A percentile compares a stretch with the other conserved stretches of the same genome.
These are phyloP conservation scores for Trypanosoma scelopori DNA, from an alignment of 208 protist genomes.

Conservation along the genomic window DNA sequence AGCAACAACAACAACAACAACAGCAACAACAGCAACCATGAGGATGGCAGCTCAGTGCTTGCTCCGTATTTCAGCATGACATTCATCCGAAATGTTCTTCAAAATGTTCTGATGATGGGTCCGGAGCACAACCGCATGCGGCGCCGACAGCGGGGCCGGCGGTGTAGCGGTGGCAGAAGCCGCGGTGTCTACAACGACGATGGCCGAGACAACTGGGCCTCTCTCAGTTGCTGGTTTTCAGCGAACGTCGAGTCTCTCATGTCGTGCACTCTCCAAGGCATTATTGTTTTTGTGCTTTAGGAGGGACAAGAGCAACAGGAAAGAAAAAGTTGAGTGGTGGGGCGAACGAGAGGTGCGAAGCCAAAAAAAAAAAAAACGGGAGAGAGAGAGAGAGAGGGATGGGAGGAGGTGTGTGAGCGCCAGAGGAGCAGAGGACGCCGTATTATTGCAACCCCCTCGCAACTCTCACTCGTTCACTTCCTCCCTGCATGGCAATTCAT, in stretches of 20 bases:
- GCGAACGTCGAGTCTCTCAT: constrained; percentile 13
- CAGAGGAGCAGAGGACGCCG: no score
- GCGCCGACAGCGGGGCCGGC: not conserved
- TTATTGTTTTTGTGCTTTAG: constrained; percentile 26
- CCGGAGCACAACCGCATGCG: not conserved
- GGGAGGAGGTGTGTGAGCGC: no score
- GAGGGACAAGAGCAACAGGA: not conserved
- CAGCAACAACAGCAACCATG: not conserved
- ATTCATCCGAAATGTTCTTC: constrained; percentile 11
- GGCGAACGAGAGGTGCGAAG: no score
- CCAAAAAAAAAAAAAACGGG: no score
- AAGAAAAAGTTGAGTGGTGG: not conserved
- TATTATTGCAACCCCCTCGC: no score
- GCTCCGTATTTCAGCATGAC: not conserved
- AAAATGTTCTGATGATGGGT: not conserved
- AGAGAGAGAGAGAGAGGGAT: no score
- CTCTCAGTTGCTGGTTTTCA: constrained; percentile 8
- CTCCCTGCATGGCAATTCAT: no score
- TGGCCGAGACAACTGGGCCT: not conserved
- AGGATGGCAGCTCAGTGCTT: not conserved
- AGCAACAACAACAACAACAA: no score
- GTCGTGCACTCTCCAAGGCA: constrained; percentile 15
- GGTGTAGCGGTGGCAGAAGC: not conserved
- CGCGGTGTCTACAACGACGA: not conserved
- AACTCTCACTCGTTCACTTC: no score